Evolutionary conservation across 768 basidiomycete genomes (phyloP), one percentile per base, ranked within the genome.

Genomic region (Xerocomellus dryophilus): DNA sequence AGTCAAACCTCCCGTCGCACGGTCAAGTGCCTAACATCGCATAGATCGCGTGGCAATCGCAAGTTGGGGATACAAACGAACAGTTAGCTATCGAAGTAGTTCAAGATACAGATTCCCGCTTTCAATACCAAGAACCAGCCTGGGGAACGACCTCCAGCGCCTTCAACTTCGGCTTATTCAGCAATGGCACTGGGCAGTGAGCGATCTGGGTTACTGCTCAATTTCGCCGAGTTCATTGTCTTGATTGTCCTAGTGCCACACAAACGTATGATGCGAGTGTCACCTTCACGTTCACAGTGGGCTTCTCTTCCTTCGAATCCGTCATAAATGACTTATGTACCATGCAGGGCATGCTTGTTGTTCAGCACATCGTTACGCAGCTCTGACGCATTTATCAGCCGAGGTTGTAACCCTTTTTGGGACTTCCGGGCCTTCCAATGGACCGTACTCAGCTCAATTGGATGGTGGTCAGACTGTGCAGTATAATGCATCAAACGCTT

Each of bases 401-500:
- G 74, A 76, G 43, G 74, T 71, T 7, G 66, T 81, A 8, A 74
- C 74, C 5, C 52, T 81, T 11, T 80, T 73, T 40, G 78, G 79
- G 14, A 72, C 77, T 18, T 69, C 76, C 1, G 71, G 75, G 5
- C 72, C 74, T 4, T 50, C 56, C 4, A 69, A 67, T 40, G 67
- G 74, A 27, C 66, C 64, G 1, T 79, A 75, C 51, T 63, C 66
- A 0, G 69, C 66, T 21, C 66, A 73, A 43, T 34, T 79, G 41
- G 76, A 78, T 34, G 66, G 65, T n/a, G 68, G 68, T 5, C 35
- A 58, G 10, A n/a, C 58, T 2, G 18, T 39, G 18, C 36, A 47
- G 0, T 69, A 68, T 25, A 64, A 66, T 25, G 64, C 62, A 34
- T 47, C 65, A 18, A 59, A 31, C 4, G 25, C 11, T 38, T 62